Evolutionary conservation across 495 filamentous ascomycete genomes (phyloP).

Genomic region (Amniculicola lignicola): DNA sequence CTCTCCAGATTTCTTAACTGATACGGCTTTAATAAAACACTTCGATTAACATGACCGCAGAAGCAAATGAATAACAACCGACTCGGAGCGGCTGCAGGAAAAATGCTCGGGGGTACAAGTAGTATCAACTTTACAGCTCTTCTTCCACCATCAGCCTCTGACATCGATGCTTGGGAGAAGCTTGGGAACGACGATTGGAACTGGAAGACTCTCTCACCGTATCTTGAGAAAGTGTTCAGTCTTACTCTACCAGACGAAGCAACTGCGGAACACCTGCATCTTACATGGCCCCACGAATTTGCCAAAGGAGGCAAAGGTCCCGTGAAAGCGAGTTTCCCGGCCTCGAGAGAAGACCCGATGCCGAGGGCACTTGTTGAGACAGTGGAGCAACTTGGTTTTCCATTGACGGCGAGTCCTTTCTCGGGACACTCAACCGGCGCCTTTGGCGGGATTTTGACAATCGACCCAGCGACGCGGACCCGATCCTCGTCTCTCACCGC

Average conservation of each 20-base stretch:
- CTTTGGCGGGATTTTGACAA: slow-evolving; percentile 2
- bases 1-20: background rate
- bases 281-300: background rate
- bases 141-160: background rate
- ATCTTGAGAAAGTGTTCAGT: slow-evolving; percentile 26
- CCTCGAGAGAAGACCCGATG: background rate
- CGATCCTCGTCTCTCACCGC: slow-evolving; percentile 5
- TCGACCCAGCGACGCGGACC: slow-evolving; percentile 6
- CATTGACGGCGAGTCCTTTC: slow-evolving; percentile 11
- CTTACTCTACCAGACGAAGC: slow-evolving; percentile 1
- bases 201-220: slow-evolving; percentile 24
- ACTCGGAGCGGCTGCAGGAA: background rate
- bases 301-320: background rate
- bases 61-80: background rate
- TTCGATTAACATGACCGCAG: background rate
- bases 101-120: slow-evolving; percentile 7
- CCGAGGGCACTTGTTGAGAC: slow-evolving; percentile 18
- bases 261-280: slow-evolving; percentile 1
- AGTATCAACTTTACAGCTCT: slow-evolving; percentile 12
- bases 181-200: slow-evolving; percentile 32
- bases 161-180: slow-evolving; percentile 27
- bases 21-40: background rate
- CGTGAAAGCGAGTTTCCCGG: background rate
- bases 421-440: slow-evolving; percentile 7
- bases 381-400: slow-evolving; percentile 12